These are phyloP conservation scores for Hibiscus mutabilis DNA, from an alignment of 345 rosid genomes.

Conservation along the genomic window DNA sequence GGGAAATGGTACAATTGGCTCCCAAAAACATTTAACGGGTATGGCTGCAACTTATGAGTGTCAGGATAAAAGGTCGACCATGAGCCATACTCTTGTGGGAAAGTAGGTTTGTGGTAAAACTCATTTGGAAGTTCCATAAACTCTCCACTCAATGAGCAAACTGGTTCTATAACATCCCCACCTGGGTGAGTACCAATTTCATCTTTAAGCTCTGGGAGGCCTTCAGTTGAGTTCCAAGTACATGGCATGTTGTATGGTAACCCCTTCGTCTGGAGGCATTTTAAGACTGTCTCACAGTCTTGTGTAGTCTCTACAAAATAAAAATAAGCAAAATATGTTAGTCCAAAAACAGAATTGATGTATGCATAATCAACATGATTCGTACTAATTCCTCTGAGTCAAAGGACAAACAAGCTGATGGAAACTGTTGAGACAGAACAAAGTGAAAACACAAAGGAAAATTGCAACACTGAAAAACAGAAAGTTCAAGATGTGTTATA, in stretches of 20 bases:
- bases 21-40: slow-evolving; percentile 32
- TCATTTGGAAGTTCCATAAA: slow-evolving; percentile 34
- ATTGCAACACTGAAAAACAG: not conserved
- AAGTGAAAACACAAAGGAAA: not conserved
- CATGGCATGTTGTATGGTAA: slow-evolving; percentile 26
- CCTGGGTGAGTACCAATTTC: slow-evolving; percentile 22
- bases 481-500: not conserved
- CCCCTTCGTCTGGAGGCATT: slow-evolving; percentile 39
- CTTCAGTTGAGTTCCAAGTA: slow-evolving; percentile 33
- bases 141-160: slow-evolving; percentile 22
- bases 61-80: slow-evolving; percentile 40
- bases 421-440: not conserved
- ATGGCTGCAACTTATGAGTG: slow-evolving; percentile 34
- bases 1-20: slow-evolving; percentile 36
- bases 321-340: not conserved
- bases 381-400: not conserved
- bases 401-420: not conserved
- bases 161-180: slow-evolving; percentile 30
- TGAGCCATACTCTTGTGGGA: slow-evolving; percentile 31
- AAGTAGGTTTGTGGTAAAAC: slow-evolving; percentile 29
- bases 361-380: not conserved
- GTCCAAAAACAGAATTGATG: not conserved
- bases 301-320: slow-evolving; percentile 36
- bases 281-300: slow-evolving; percentile 42
- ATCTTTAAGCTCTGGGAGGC: slow-evolving; percentile 33